phyloP scores from a whole-genome alignment of 2,329 filamentous ascomycete genomes.

The Botrytis elliptica region DNA sequence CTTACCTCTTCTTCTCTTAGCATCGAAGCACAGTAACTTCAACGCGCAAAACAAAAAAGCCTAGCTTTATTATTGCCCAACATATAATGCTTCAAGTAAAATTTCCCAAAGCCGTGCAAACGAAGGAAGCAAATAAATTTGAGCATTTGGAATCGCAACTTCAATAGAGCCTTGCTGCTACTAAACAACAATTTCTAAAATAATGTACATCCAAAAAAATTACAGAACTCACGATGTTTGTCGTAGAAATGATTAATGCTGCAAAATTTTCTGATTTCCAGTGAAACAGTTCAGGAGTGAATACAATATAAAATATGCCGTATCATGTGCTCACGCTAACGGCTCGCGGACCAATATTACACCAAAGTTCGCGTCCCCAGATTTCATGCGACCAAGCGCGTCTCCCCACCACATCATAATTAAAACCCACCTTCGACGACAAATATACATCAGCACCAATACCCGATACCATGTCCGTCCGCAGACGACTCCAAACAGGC shows the following conservation, averaged over 20 bases:
- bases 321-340: not conserved
- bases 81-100: not conserved
- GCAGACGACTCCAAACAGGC: slow-evolving; percentile 29
- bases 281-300: not conserved
- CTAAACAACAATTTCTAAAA: not conserved
- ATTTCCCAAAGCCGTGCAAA: not conserved
- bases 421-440: not conserved
- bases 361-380: slow-evolving; percentile 6
- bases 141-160: not conserved
- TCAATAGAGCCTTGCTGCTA: slow-evolving; percentile 9
- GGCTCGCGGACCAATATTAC: not conserved
- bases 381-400: slow-evolving; percentile 2
- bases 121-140: not conserved
- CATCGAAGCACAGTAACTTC: not conserved
- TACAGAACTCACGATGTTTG: too few species aligned
- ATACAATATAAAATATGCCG: not conserved
- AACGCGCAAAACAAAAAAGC: not conserved
- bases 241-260: not conserved
- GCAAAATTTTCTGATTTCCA: not conserved
- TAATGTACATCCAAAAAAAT: not conserved
- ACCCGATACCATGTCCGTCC: slow-evolving; percentile 27
- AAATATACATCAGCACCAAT: not conserved
- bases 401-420: slow-evolving; percentile 7
- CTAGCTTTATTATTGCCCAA: not conserved
- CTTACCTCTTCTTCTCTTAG: not conserved